phyloP scores from a whole-genome alignment of 2,329 filamentous ascomycete species.

The Myrmaecium sp. region DNA sequence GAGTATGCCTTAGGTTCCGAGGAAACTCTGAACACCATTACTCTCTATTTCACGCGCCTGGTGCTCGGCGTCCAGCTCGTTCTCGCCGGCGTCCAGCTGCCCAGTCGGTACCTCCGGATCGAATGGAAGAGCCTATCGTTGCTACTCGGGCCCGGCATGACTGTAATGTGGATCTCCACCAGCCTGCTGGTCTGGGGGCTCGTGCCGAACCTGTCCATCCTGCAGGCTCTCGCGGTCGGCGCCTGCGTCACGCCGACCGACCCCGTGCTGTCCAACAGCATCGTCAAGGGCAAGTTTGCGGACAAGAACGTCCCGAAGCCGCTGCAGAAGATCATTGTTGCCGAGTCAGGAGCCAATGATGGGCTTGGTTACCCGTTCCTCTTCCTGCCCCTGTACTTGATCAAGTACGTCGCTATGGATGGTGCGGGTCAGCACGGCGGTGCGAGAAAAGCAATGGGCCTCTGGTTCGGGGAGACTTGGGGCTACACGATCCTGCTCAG shows the following conservation, averaged over 20 bases:
- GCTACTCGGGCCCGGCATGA: constrained; percentile 72
- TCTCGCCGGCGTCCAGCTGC: constrained; percentile 73
- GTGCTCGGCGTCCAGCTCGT: constrained; percentile 85
- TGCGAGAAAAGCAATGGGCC: constrained; percentile 47
- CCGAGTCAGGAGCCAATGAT: constrained; percentile 76
- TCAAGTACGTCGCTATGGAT: constrained; percentile 52
- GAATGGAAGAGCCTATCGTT: constrained; percentile 64
- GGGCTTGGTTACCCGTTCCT: constrained; percentile 79
- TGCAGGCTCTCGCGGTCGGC: constrained; percentile 65
- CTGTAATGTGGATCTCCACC: constrained; percentile 71
- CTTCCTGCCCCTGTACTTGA: constrained; percentile 67
- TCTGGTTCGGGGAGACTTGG: constrained; percentile 80
- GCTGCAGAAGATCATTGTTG: constrained; percentile 50
- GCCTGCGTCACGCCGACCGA: constrained; percentile 89
- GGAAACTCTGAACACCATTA: constrained; percentile 51
- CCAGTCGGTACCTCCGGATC: constrained; percentile 59
- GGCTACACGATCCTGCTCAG: constrained; percentile 69
- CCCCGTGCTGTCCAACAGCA: constrained; percentile 71
- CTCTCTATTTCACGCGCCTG: constrained; percentile 68
- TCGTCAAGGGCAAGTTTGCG: constrained; percentile 86
- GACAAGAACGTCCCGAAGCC: constrained; percentile 75
- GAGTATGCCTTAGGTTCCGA: constrained; percentile 48
- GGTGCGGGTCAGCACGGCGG: constrained; percentile 37
- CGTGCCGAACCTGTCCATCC: constrained; percentile 51
- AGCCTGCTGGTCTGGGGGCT: constrained; percentile 63